phyloP scores from a whole-genome alignment of 345 rosid species.

The Pistacia vera region DNA sequence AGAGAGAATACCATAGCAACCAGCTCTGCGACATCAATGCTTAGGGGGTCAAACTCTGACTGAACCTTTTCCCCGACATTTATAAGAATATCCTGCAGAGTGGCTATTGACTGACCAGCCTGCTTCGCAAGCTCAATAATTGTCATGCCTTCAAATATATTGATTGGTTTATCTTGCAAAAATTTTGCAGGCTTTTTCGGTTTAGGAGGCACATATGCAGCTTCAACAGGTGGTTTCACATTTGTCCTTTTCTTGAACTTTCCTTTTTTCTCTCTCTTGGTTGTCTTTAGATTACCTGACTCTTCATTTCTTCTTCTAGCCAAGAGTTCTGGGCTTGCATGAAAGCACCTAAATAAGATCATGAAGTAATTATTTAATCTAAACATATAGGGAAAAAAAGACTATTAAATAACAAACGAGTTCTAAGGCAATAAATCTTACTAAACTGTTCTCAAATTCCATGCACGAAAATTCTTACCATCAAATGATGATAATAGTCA shows the following conservation, averaged over 20 bases:
- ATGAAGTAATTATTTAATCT: slow-evolving; percentile 2
- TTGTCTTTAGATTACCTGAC: slow-evolving; percentile 46
- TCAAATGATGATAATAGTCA: background rate
- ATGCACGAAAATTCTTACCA: background rate
- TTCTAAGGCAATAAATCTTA: slow-evolving; percentile 11
- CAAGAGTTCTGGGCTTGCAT: slow-evolving; percentile 53
- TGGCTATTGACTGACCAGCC: slow-evolving; percentile 54
- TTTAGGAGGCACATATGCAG: slow-evolving; percentile 75
- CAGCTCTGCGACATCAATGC: slow-evolving; percentile 83
- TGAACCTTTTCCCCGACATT: slow-evolving; percentile 77
- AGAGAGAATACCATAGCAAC: slow-evolving; percentile 68
- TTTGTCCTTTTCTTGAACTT: slow-evolving; percentile 61
- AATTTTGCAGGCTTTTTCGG: slow-evolving; percentile 47
- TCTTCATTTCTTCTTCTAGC: slow-evolving; percentile 50
- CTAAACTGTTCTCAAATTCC: background rate
- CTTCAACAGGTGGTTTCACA: slow-evolving; percentile 66
- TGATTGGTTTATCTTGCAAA: slow-evolving; percentile 58
- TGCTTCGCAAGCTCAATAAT: slow-evolving; percentile 76
- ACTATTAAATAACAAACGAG: background rate
- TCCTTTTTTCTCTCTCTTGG: slow-evolving; percentile 53
- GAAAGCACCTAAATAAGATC: slow-evolving; percentile 54
- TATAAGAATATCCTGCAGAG: slow-evolving; percentile 67
- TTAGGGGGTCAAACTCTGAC: slow-evolving; percentile 78
- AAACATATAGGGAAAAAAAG: background rate
- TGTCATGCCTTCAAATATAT: slow-evolving; percentile 89